Conservation (phyloP, 2,329 filamentous ascomycete genomes). For the Elsinoe batatas region DNA sequence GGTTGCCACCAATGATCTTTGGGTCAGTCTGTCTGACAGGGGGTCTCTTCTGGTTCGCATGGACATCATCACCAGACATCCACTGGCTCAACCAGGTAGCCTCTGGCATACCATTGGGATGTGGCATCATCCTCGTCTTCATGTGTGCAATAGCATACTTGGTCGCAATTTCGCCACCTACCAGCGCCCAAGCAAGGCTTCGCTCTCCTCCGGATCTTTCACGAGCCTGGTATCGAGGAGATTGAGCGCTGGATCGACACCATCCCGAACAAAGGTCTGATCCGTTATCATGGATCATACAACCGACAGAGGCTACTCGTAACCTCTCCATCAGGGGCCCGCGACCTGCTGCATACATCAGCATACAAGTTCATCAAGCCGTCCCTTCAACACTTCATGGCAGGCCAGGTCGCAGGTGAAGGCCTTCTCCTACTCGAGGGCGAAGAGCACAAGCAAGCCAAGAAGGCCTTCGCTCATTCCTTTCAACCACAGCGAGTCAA, state of each 20-base stretch:
- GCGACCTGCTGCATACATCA: slow-evolving; percentile 11
- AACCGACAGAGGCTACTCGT: slow-evolving; percentile 15
- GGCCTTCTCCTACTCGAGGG: slow-evolving; percentile 17
- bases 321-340: slow-evolving; percentile 9
- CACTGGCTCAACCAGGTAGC: slow-evolving; percentile 37
- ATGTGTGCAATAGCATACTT: slow-evolving; percentile 37
- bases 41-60: slow-evolving; percentile 45
- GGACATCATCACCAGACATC: slow-evolving; percentile 30
- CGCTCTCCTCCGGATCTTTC: slow-evolving; percentile 12
- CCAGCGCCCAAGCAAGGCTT: slow-evolving; percentile 13
- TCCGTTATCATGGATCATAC: slow-evolving; percentile 16
- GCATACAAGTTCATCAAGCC: slow-evolving; percentile 15
- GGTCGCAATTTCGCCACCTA: slow-evolving; percentile 23
- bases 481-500: slow-evolving; percentile 13
- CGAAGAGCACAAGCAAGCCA: slow-evolving; percentile 12
- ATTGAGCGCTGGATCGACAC: slow-evolving; percentile 16
- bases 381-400: slow-evolving; percentile 11
- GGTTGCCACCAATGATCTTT: slow-evolving; percentile 41
- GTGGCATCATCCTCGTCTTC: slow-evolving; percentile 37
- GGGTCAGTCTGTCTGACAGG: slow-evolving; percentile 39
- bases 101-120: slow-evolving; percentile 33
- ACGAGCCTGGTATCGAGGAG: slow-evolving; percentile 14
- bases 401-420: slow-evolving; percentile 8
- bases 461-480: slow-evolving; percentile 13
- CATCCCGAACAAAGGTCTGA: slow-evolving; percentile 14